Percentiles rank a stretch among this genome's conserved stretches.
These are phyloP conservation scores for Cyclospora cayetanensis DNA, from an alignment of 169 alveolate genomes.

Conservation along the genomic window DNA sequence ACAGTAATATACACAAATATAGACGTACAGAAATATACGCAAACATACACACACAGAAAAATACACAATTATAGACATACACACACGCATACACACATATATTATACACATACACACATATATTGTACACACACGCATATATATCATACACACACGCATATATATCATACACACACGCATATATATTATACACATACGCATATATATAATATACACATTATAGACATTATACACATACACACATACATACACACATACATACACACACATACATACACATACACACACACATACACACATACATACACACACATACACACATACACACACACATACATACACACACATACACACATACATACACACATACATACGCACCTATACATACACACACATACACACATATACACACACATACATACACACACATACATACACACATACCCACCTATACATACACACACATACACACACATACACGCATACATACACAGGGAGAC, in stretches of 20 bases:
- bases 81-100: no score
- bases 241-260: neutral
- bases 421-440: neutral
- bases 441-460: no score
- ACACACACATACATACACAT: neutral
- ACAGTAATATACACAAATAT: no score
- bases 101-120: no score
- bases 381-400: neutral
- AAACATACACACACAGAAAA: no score
- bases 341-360: neutral
- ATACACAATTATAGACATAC: no score
- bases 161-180: no score
- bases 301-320: neutral
- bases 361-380: no score
- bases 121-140: no score
- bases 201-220: neutral
- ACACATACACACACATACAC: neutral
- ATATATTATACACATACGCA: neutral
- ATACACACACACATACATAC: neutral
- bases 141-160: no score
- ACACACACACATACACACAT: neutral
- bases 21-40: no score
- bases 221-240: neutral
- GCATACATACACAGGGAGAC: neutral
- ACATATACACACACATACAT: neutral